Evolutionary conservation across 768 basidiomycete genomes (phyloP).

Genomic region (Galerina marginata): DNA sequence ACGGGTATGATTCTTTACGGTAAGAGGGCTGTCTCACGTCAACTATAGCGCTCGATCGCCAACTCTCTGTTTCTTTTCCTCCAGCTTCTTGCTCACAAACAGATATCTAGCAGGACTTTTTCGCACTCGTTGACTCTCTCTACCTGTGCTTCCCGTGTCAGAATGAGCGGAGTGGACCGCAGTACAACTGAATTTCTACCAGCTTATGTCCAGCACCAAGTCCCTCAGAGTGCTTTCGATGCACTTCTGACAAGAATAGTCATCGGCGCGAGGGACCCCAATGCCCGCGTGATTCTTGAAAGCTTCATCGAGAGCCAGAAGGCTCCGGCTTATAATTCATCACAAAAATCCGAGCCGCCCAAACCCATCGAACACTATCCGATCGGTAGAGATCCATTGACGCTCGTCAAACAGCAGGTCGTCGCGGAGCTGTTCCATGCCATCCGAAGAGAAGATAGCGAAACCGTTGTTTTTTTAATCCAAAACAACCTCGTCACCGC

Average conservation of each 20-base stretch:
- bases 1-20: no score
- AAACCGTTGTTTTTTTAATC: not conserved
- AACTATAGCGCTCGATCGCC: no score
- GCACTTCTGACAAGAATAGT: constrained; percentile 3
- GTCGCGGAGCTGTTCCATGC: constrained; percentile 2
- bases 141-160: no score
- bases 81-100: no score
- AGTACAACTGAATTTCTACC: not conserved
- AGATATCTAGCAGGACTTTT: no score
- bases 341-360: not conserved
- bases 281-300: constrained; percentile 2
- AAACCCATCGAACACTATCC: not conserved
- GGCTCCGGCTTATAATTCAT: not conserved
- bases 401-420: not conserved
- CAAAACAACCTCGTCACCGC: constrained; percentile 4
- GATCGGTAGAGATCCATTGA: not conserved
- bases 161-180: no score
- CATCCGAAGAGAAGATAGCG: constrained; percentile 4
- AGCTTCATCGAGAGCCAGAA: constrained; percentile 4
- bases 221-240: constrained; percentile 9
- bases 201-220: not conserved
- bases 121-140: no score
- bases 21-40: no score
- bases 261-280: not conserved
- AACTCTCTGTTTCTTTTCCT: no score